A percentile compares a stretch with the other conserved stretches of the same genome.
Conservation (phyloP, 306 rosid species). For the Malus asiatica region DNA sequence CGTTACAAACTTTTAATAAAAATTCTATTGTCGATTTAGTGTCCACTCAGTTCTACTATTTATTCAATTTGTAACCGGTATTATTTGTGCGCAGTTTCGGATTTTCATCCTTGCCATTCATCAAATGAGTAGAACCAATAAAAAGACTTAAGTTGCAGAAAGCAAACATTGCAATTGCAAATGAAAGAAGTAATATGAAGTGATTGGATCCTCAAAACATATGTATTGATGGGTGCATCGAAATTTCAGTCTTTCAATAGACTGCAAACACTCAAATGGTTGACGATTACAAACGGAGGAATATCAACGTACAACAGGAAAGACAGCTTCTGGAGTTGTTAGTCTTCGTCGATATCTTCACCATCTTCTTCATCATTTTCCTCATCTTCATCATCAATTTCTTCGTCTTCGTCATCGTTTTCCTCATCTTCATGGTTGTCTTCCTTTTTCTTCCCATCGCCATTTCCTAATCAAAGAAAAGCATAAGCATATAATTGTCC, state of each 20-base stretch:
- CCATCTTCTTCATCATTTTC: constrained; percentile 15
- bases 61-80: too few species aligned
- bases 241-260: not conserved
- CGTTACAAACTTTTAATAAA: too few species aligned
- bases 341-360: constrained; percentile 16
- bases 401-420: constrained; percentile 9
- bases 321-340: not conserved
- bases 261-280: not conserved
- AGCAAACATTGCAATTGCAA: not conserved
- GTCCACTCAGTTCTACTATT: too few species aligned
- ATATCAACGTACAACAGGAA: not conserved
- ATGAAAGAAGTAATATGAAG: not conserved
- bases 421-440: constrained; percentile 23
- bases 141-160: not conserved
- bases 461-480: constrained; percentile 25
- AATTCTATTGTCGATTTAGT: too few species aligned
- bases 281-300: not conserved
- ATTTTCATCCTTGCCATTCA: too few species aligned
- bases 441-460: constrained; percentile 38
- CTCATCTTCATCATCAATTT: constrained; percentile 20
- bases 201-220: not conserved
- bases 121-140: not conserved
- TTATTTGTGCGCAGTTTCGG: too few species aligned
- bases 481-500: not conserved
- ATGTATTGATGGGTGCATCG: not conserved